Evolutionary conservation across 208 protist genomes (phyloP), one percentile per base, ranked within the genome.

Genomic region (Acanthamoeba sp.): DNA sequence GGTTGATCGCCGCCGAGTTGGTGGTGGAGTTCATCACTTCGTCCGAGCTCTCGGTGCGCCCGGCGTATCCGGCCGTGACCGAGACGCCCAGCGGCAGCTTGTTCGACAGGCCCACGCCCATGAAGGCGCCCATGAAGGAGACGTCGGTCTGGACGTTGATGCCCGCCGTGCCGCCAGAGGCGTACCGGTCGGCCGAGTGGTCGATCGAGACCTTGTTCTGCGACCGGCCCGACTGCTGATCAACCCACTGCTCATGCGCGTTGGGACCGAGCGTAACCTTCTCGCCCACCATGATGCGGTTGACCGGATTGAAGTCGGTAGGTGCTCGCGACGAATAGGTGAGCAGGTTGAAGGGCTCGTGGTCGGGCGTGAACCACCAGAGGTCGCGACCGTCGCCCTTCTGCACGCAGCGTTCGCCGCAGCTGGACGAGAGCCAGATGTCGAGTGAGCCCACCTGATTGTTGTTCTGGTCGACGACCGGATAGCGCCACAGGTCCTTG

Each of bases 401-500:
- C 9, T 62, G 55, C 55, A 62, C 55, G 55, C 55, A 62, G 22
- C 55, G 55, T 24, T 62, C 55, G 4, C 55, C 55, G 27, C 55
- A 62, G 55, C 55, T 62, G 24, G 55, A 62, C 4, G 66, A 78
- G 32, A 78, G 66, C 20, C 1, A 4, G 32, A 78, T 78, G 66
- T 78, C 66, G 18, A 78, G 32, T 16, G 66, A 22, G 66, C 66
- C 66, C 20, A 78, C 66, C 20, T 78, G 66, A 32, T 78, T 78
- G 66, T 32, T 32, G 32, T 27, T 78, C 66, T 78, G 66, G 36
- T 78, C 66, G 66, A 78, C 32, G 66, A 78, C 40, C 32, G 66
- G 66, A 22, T 78, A 78, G 32, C 40, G 36, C 66, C 66, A 78
- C 66, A 78, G 7, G 0, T 78, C 66, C 66, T 78, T 78, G 34